A percentile compares a stretch with the other conserved stretches of the same genome.
These are phyloP conservation scores for Mortierella polycephala DNA, from an alignment of 371 early-diverging fungal genomes.

Conservation along the genomic window DNA sequence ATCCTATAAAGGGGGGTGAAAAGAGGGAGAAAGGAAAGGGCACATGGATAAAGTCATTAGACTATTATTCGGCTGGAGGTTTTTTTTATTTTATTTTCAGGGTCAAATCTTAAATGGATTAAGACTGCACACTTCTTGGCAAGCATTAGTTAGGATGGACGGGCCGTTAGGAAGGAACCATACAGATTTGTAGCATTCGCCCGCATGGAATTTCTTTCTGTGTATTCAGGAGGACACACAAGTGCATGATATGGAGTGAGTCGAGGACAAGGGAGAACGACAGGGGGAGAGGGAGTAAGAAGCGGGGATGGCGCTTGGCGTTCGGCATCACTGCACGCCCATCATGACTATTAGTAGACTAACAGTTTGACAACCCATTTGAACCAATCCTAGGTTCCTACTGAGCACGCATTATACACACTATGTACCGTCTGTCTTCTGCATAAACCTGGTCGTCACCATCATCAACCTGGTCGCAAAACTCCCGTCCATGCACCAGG, in stretches of 20 bases:
- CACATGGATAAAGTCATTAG: too few relatives aligned
- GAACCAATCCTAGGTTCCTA: conserved; percentile 78
- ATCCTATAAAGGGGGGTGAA: too few relatives aligned
- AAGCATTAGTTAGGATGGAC: too few relatives aligned
- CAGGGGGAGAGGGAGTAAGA: neutral
- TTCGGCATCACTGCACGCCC: neutral
- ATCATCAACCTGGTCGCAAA: conserved; percentile 90
- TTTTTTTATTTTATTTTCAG: neutral
- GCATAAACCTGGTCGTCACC: conserved; percentile 85
- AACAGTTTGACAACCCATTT: neutral
- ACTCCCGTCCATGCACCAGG: conserved; percentile 94
- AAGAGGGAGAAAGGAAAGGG: neutral
- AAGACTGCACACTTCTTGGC: too few relatives aligned
- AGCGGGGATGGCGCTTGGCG: neutral
- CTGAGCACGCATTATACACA: conserved; percentile 95
- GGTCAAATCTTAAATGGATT: neutral
- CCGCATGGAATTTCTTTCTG: too few relatives aligned
- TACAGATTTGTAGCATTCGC: too few relatives aligned
- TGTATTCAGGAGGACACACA: too few relatives aligned
- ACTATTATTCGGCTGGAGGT: neutral
- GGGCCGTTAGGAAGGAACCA: too few relatives aligned
- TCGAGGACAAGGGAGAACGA: neutral
- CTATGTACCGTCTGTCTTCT: conserved; percentile 89
- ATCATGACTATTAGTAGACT: neutral
- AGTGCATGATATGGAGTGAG: neutral